Evolutionary conservation across 1,139 yeast genomes (phyloP).

Genomic region (Blastobotrys elegans): DNA sequence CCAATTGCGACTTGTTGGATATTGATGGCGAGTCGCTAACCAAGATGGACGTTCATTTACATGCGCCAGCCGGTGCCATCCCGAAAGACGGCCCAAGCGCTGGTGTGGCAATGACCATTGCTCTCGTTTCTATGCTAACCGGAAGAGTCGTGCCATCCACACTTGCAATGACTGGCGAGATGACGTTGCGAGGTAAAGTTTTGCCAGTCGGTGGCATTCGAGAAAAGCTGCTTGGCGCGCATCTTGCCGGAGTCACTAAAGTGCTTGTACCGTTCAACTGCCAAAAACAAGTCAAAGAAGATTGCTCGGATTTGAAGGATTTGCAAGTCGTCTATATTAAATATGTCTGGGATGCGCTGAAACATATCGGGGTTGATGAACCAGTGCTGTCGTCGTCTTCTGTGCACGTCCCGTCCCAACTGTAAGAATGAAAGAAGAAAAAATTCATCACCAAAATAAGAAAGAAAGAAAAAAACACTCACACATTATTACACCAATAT

Average conservation of each 20-base stretch:
- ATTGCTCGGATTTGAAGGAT: conserved; percentile 47
- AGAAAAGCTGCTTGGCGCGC: conserved; percentile 83
- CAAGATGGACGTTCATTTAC: conserved; percentile 66
- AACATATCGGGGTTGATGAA: conserved; percentile 15
- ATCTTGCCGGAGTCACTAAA: conserved; percentile 57
- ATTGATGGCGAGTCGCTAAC: conserved; percentile 37
- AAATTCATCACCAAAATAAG: too few relatives aligned
- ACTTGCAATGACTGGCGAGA: conserved; percentile 92
- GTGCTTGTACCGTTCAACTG: conserved; percentile 69
- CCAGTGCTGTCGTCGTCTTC: background rate
- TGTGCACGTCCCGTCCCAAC: background rate
- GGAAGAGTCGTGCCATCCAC: conserved; percentile 61
- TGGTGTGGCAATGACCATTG: conserved; percentile 83
- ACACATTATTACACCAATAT: too few relatives aligned
- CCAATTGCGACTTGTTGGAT: conserved; percentile 43
- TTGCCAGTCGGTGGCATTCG: conserved; percentile 87
- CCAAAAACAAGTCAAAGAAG: conserved; percentile 64
- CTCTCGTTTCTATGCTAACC: conserved; percentile 66
- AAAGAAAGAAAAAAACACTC: too few relatives aligned
- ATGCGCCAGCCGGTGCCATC: conserved; percentile 85
- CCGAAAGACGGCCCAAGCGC: conserved; percentile 94
- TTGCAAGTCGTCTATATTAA: conserved; percentile 60
- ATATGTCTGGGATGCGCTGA: conserved; percentile 74
- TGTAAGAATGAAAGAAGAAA: too few relatives aligned
- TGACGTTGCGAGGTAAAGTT: conserved; percentile 79